phyloP scores from a whole-genome alignment of 768 basidiomycete species.

The Lactarius quietus region DNA sequence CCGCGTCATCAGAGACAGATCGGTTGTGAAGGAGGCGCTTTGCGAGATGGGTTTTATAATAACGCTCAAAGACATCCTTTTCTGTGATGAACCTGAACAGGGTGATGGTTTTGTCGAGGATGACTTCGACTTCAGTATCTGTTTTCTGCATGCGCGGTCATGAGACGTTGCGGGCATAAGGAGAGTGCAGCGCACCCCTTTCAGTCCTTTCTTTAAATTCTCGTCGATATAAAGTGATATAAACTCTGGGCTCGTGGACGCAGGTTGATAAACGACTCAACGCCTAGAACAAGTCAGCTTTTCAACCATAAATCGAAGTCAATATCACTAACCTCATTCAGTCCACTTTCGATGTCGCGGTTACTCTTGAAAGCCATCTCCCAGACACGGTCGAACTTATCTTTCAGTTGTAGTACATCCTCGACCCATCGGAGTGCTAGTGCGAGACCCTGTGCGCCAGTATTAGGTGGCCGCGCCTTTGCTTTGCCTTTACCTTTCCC shows the following conservation, averaged over 20 bases:
- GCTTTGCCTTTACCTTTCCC: conserved; percentile 52
- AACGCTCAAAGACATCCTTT: conserved; percentile 97
- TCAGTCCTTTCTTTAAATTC: conserved; percentile 89
- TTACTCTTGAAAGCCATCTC: conserved; percentile 65
- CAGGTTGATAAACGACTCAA: conserved; percentile 85
- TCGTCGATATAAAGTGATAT: conserved; percentile 98
- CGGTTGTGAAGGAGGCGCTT: conserved; percentile 84
- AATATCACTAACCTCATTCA: conserved; percentile 65
- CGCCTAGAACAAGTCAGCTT: conserved; percentile 49
- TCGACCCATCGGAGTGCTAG: conserved; percentile 91
- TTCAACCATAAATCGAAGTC: neutral
- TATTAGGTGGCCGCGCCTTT: conserved; percentile 38
- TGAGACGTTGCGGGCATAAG: conserved; percentile 4
- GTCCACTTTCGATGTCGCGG: conserved; percentile 69
- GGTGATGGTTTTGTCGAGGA: conserved; percentile 93
- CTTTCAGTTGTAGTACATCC: conserved; percentile 85
- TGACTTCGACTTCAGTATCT: conserved; percentile 82
- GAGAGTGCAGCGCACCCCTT: conserved; percentile 61
- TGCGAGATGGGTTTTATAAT: conserved; percentile 95
- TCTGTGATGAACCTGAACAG: conserved; percentile 92
- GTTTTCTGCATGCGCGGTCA: conserved; percentile 66
- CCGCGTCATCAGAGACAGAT: conserved; percentile 95
- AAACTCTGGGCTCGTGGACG: conserved; percentile 90
- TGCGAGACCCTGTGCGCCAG: conserved; percentile 45
- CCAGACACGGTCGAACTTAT: conserved; percentile 82